Evolutionary conservation across 1,139 yeast species (phyloP).

Genomic region (Geotrichum bryndzae): DNA sequence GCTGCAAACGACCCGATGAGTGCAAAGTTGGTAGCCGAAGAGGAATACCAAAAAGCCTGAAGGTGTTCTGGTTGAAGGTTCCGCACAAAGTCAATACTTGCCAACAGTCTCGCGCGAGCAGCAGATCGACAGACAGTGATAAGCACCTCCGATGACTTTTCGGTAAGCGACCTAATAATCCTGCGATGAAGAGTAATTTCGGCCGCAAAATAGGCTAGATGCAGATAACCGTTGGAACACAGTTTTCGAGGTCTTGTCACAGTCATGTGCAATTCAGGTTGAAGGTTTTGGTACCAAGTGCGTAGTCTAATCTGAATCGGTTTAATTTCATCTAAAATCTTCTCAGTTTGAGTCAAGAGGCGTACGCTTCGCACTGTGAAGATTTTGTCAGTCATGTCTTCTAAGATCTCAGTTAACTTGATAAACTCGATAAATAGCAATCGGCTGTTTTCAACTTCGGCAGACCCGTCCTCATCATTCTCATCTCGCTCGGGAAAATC

Average conservation of each 20-base stretch:
- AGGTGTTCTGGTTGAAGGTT: slow-evolving; percentile 74
- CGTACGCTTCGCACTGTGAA: slow-evolving; percentile 64
- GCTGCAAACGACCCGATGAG: slow-evolving; percentile 85
- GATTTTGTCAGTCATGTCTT: slow-evolving; percentile 64
- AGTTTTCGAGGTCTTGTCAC: slow-evolving; percentile 27
- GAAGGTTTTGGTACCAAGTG: slow-evolving; percentile 80
- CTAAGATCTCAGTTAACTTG: slow-evolving; percentile 59
- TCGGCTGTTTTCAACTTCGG: slow-evolving; percentile 69
- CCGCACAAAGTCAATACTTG: slow-evolving; percentile 74
- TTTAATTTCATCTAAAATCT: slow-evolving; percentile 68
- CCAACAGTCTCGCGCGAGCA: slow-evolving; percentile 70
- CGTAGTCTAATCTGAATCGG: slow-evolving; percentile 76
- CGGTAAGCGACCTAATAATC: slow-evolving; percentile 50
- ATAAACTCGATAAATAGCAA: slow-evolving; percentile 64
- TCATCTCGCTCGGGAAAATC: slow-evolving; percentile 36
- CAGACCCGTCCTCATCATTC: slow-evolving; percentile 53
- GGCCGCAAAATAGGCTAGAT: slow-evolving; percentile 79
- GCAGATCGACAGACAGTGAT: slow-evolving; percentile 74
- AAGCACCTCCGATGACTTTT: slow-evolving; percentile 45
- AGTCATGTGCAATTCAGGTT: slow-evolving; percentile 61
- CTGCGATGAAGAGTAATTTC: slow-evolving; percentile 79
- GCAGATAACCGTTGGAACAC: slow-evolving; percentile 63
- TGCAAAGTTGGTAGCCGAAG: slow-evolving; percentile 70
- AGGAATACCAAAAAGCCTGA: slow-evolving; percentile 83
- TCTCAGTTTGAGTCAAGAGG: slow-evolving; percentile 51